phyloP scores from a whole-genome alignment of 495 filamentous ascomycete species.

The Annulohypoxylon moriforme region DNA sequence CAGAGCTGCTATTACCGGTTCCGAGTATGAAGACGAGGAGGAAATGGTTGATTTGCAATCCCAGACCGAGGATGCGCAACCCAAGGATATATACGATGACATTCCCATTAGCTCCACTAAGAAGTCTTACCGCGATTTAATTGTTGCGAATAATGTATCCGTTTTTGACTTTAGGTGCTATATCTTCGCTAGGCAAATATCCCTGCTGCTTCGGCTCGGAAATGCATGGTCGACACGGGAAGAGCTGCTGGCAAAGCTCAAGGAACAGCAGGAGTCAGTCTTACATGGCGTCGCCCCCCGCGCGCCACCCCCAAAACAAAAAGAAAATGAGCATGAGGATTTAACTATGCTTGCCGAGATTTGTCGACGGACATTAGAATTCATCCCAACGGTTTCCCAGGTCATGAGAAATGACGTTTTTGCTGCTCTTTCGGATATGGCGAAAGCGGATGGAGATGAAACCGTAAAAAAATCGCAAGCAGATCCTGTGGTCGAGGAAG shows the following conservation, averaged over 20 bases:
- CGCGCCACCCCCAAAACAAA: slow-evolving; percentile 55
- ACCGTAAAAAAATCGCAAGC: background rate
- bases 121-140: slow-evolving; percentile 91
- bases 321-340: slow-evolving; percentile 74
- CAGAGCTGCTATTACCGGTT: slow-evolving; percentile 45
- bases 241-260: slow-evolving; percentile 67
- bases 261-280: slow-evolving; percentile 65
- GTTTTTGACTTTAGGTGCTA: slow-evolving; percentile 96
- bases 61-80: slow-evolving; percentile 42
- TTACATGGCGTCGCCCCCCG: slow-evolving; percentile 64
- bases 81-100: slow-evolving; percentile 53
- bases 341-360: slow-evolving; percentile 81
- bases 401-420: slow-evolving; percentile 81
- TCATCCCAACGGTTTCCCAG: slow-evolving; percentile 80
- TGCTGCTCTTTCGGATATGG: slow-evolving; percentile 52
- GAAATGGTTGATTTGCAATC: slow-evolving; percentile 62
- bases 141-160: slow-evolving; percentile 96
- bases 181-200: slow-evolving; percentile 89
- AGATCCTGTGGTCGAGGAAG: slow-evolving; percentile 56
- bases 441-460: slow-evolving; percentile 42
- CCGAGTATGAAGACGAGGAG: slow-evolving; percentile 54
- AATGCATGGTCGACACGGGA: slow-evolving; percentile 70
- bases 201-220: slow-evolving; percentile 82
- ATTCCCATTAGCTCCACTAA: slow-evolving; percentile 77
- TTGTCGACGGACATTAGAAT: slow-evolving; percentile 79